Percentiles rank a stretch among this genome's conserved stretches.
Evolutionary conservation across 2,329 filamentous ascomycete species (phyloP).

Genomic region (Fusarium paranaense): DNA sequence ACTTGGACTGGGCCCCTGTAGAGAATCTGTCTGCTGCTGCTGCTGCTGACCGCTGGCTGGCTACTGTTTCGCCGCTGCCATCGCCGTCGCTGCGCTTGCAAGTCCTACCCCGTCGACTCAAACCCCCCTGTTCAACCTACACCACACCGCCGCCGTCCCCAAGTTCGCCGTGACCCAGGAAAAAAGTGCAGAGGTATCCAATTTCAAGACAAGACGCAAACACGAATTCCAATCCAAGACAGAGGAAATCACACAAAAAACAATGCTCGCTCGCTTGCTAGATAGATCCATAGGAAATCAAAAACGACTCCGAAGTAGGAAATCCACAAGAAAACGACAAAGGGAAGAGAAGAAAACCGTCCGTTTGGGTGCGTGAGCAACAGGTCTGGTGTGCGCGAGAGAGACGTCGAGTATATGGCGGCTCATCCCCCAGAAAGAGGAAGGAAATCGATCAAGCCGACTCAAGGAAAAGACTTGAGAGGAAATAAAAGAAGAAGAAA

Average conservation of each 20-base stretch:
- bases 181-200: constrained; percentile 38
- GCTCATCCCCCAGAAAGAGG: constrained; percentile 39
- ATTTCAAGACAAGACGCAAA: constrained; percentile 37
- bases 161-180: constrained; percentile 37
- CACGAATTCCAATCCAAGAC: constrained; percentile 36
- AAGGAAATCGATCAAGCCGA: constrained; percentile 38
- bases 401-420: constrained; percentile 48
- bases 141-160: constrained; percentile 17
- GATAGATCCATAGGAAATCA: constrained; percentile 47
- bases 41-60: constrained; percentile 24
- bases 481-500: constrained; percentile 21
- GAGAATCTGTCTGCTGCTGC: constrained; percentile 38
- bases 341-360: constrained; percentile 47
- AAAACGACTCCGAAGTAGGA: constrained; percentile 46
- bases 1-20: constrained; percentile 42
- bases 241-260: constrained; percentile 49
- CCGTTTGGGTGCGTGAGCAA: constrained; percentile 62
- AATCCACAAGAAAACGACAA: constrained; percentile 47
- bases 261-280: constrained; percentile 52
- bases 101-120: neutral
- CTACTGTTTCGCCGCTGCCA: constrained; percentile 36
- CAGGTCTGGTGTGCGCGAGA: constrained; percentile 55
- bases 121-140: constrained; percentile 1
- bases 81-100: constrained; percentile 23
- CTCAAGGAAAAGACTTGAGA: constrained; percentile 38